Evolutionary conservation across 352 stramenopile species (phyloP).

Genomic region (Pythium phragmitis): DNA sequence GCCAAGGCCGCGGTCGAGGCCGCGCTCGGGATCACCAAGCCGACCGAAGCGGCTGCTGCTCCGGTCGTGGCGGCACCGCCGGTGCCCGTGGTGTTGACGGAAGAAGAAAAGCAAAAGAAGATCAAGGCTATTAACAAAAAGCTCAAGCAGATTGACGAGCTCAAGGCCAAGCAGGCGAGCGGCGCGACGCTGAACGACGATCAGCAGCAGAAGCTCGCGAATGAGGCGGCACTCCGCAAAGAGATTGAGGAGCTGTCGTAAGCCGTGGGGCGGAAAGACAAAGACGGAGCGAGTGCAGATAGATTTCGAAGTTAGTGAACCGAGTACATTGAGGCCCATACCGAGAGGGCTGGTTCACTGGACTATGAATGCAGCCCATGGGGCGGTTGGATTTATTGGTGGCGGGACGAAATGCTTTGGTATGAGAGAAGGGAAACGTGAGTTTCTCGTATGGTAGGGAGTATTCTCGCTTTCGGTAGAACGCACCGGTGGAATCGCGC

Average conservation of each 20-base stretch:
- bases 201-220: slow-evolving; percentile 74
- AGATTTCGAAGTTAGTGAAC: background rate
- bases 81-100: slow-evolving; percentile 40
- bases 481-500: slow-evolving; percentile 36
- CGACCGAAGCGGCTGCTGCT: slow-evolving; percentile 2
- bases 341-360: background rate
- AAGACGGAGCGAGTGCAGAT: background rate
- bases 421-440: background rate
- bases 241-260: slow-evolving; percentile 64
- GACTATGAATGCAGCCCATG: slow-evolving; percentile 28
- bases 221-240: slow-evolving; percentile 60
- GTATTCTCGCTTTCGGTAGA: background rate
- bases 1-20: slow-evolving; percentile 64
- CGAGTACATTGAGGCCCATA: background rate
- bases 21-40: slow-evolving; percentile 28
- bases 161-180: slow-evolving; percentile 73
- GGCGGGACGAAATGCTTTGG: slow-evolving; percentile 47
- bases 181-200: slow-evolving; percentile 82
- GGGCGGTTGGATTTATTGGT: slow-evolving; percentile 25
- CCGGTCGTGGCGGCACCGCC: slow-evolving; percentile 17
- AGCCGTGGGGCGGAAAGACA: too few species aligned
- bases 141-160: slow-evolving; percentile 84
- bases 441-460: background rate
- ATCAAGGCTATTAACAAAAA: slow-evolving; percentile 83
- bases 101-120: slow-evolving; percentile 86